These are phyloP conservation scores for Oryza australiensis DNA, from an alignment of 176 grass and related monocot genomes.

Conservation along the genomic window DNA sequence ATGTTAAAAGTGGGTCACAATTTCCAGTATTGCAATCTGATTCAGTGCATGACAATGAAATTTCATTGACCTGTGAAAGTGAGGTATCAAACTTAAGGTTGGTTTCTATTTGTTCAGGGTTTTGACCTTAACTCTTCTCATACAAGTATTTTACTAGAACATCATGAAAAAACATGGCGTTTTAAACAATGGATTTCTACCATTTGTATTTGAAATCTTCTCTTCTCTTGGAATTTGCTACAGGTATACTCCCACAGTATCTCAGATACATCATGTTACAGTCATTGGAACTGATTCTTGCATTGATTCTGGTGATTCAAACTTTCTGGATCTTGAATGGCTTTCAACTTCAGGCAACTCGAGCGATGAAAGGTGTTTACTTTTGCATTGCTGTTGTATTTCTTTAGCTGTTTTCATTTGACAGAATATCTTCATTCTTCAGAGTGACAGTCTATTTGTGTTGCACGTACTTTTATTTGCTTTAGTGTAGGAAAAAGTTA, in stretches of 20 bases:
- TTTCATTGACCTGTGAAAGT: slow-evolving; percentile 37
- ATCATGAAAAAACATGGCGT: neutral
- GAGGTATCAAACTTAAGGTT: slow-evolving; percentile 44
- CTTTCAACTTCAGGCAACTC: slow-evolving; percentile 52
- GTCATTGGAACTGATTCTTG: neutral
- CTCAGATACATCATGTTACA: slow-evolving; percentile 17
- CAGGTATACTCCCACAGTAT: slow-evolving; percentile 37
- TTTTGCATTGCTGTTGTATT: neutral
- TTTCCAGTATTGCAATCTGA: slow-evolving; percentile 33
- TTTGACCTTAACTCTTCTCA: neutral
- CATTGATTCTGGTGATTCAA: slow-evolving; percentile 48
- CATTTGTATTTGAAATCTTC: slow-evolving; percentile 12
- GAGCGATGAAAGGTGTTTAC: slow-evolving; percentile 47
- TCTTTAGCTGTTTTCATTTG: neutral
- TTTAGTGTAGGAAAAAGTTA: neutral
- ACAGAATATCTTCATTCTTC: neutral
- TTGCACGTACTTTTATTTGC: neutral
- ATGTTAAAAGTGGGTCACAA: slow-evolving; percentile 32
- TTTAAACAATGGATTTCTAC: slow-evolving; percentile 5
- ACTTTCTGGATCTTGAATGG: slow-evolving; percentile 56
- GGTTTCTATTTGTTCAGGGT: slow-evolving; percentile 26
- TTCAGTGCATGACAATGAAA: slow-evolving; percentile 35
- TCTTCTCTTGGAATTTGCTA: slow-evolving; percentile 24
- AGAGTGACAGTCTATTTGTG: neutral
- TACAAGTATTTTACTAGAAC: slow-evolving; percentile 13